A percentile compares a stretch with the other conserved stretches of the same genome.
Evolutionary conservation across 23 red algal species (phyloP).

Genomic region (Gracilaria domingensis): DNA sequence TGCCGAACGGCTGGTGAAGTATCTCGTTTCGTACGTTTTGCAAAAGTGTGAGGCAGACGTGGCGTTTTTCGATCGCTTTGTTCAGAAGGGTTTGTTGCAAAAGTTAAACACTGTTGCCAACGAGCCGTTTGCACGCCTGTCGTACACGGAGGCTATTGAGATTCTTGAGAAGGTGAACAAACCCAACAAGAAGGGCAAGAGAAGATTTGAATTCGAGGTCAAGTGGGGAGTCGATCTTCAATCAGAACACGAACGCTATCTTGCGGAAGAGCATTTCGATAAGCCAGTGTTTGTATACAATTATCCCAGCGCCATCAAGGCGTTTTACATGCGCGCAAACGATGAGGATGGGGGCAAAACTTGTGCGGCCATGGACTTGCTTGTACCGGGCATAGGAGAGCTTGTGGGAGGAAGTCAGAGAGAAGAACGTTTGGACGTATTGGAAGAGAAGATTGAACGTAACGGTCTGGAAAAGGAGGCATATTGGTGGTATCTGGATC

Average conservation of each 20-base stretch:
- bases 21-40: slow-evolving; percentile 60
- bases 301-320: slow-evolving; percentile 96
- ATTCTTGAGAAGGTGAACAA: slow-evolving; percentile 65
- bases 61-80: slow-evolving; percentile 90
- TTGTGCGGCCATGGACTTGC: slow-evolving; percentile 90
- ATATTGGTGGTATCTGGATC: slow-evolving; percentile 99
- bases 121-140: slow-evolving; percentile 77
- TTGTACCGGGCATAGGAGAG: slow-evolving; percentile 98
- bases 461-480: slow-evolving; percentile 70
- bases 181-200: slow-evolving; percentile 70
- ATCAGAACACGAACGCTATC: slow-evolving; percentile 97
- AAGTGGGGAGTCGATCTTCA: slow-evolving; percentile 91
- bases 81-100: slow-evolving; percentile 87
- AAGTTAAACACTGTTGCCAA: slow-evolving; percentile 59
- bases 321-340: slow-evolving; percentile 98
- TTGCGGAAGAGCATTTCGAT: slow-evolving; percentile 92
- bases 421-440: slow-evolving; percentile 88
- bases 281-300: slow-evolving; percentile 98
- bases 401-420: slow-evolving; percentile 93
- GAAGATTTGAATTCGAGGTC: slow-evolving; percentile 87
- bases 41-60: slow-evolving; percentile 73
- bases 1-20: slow-evolving; percentile 87
- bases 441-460: slow-evolving; percentile 78
- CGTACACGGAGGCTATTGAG: slow-evolving; percentile 94
- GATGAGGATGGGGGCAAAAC: slow-evolving; percentile 84